Conservation (phyloP, 2,329 filamentous ascomycete genomes). For the Aquanectria penicillioides region DNA sequence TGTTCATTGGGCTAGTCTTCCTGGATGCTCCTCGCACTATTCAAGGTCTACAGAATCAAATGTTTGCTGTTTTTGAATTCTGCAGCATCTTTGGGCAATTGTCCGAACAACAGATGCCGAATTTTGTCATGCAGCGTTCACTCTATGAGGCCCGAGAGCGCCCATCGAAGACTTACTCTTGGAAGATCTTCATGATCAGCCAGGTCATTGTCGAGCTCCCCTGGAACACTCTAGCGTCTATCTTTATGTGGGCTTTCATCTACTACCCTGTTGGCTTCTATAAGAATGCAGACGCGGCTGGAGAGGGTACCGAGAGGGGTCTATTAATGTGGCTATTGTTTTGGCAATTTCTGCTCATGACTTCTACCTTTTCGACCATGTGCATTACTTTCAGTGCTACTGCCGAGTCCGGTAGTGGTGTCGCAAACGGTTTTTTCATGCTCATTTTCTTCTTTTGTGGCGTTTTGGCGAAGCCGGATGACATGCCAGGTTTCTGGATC, state of each 20-base stretch:
- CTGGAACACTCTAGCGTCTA: constrained; percentile 79
- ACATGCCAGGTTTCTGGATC: constrained; percentile 62
- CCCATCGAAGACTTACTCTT: constrained; percentile 83
- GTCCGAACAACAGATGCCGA: constrained; percentile 78
- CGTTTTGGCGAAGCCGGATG: constrained; percentile 49
- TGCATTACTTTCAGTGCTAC: constrained; percentile 73
- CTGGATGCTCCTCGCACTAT: neutral
- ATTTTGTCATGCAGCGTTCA: constrained; percentile 81
- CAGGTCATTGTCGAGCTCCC: constrained; percentile 88
- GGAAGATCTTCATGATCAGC: constrained; percentile 84
- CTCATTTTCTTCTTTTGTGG: constrained; percentile 55
- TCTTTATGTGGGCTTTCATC: constrained; percentile 79
- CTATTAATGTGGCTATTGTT: constrained; percentile 81
- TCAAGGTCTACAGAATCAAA: constrained; percentile 76
- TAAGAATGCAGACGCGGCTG: constrained; percentile 70
- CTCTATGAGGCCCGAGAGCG: constrained; percentile 87
- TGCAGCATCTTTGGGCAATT: constrained; percentile 79
- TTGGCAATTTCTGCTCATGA: constrained; percentile 78
- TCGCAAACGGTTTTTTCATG: constrained; percentile 72
- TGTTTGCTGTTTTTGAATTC: constrained; percentile 86
- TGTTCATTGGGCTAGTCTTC: constrained; percentile 19
- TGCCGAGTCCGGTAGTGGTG: constrained; percentile 71
- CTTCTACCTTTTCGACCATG: constrained; percentile 80
- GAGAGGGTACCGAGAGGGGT: constrained; percentile 72
- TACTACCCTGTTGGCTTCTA: constrained; percentile 87